Conservation (phyloP, 2,329 filamentous ascomycete genomes). For the Cryphonectria parasitica region DNA sequence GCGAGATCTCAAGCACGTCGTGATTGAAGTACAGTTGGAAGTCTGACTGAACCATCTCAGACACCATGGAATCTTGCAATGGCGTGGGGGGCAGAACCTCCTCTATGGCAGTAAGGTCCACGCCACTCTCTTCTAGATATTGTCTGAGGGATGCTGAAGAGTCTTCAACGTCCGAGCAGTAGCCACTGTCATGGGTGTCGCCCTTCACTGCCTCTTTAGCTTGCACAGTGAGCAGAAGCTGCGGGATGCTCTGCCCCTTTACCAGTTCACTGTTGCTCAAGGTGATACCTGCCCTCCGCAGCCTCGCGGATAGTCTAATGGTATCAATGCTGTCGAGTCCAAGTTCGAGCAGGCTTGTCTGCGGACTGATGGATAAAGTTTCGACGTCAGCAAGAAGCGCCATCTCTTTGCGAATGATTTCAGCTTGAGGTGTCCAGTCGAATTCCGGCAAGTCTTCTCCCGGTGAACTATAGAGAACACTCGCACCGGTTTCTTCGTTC, state of each 20-base stretch:
- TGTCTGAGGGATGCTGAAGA: constrained; percentile 41
- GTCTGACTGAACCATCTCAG: constrained; percentile 76
- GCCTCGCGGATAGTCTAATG: constrained; percentile 77
- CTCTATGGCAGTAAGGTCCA: constrained; percentile 51
- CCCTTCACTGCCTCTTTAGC: constrained; percentile 5
- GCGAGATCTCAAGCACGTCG: constrained; percentile 68
- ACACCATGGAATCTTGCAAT: constrained; percentile 84
- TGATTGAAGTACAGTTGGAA: constrained; percentile 85
- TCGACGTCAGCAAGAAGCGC: constrained; percentile 62
- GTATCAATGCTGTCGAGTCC: constrained; percentile 92
- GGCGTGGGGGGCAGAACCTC: constrained; percentile 75
- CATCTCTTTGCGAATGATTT: constrained; percentile 63
- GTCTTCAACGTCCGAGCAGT: constrained; percentile 31
- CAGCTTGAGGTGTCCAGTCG: constrained; percentile 61
- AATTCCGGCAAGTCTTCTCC: constrained; percentile 44
- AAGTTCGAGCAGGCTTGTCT: constrained; percentile 75
- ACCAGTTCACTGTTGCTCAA: constrained; percentile 79
- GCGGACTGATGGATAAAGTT: constrained; percentile 54
- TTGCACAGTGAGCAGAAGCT: constrained; percentile 51
- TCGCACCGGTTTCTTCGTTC: too few relatives aligned
- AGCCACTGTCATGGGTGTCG: constrained; percentile 20
- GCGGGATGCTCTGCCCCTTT: constrained; percentile 68
- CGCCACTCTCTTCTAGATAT: constrained; percentile 42
- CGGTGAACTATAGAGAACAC: not conserved
- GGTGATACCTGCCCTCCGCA: constrained; percentile 63